Base-by-base conservation (phyloP, 176 grass and related monocot genomes). In the Rhynchospora tenuis region DNA sequence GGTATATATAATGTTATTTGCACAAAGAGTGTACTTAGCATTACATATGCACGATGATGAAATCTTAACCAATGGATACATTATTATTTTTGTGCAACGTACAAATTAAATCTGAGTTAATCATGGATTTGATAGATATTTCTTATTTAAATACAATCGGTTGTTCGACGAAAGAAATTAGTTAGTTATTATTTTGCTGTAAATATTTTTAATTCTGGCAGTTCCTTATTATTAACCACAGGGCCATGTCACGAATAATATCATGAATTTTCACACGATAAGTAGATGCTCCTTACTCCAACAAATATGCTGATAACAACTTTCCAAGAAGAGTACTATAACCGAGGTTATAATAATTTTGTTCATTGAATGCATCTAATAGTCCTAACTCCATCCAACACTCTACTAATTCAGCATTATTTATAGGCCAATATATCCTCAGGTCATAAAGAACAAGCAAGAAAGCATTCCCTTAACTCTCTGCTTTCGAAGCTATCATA, bases 351-450 rank as follows among this genome's bases (percentile, higher is more conserved):
- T 85, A 78, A 29, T 33, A 5, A 19, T 64, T 84, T 60, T 5
- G 50, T 9, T 38, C 0, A 55, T 14, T 4, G 2, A 23, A 50
- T 17, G 56, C 24, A 2, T 81, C 26, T 8, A 88, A 43, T 14
- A 85, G n/a, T 7, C 68, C 84, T n/a, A 86, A 54, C 15, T 83
- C 88, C 45, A 86, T n/a, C 78, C 74, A 89, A 9, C 66, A 81
- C 7, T 77, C 60, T 2, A 83, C 86, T 9, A 89, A 59, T 3
- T 89, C 58, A 46, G 51, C 6, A 43, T 77, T 64, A 0, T 6
- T 0, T 9, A 89, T 83, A 0, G 0, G 8, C 5, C 17, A 74
- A 65, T 82, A n/a, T n/a, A n/a, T n/a, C 69, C 60, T 83, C 46
- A 0, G 88, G 84, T 27, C 57, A 86, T 9, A 89, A 48, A 20